Evolutionary conservation across 2,329 filamentous ascomycete genomes (phyloP).

Genomic region (Ambrosiella cleistominuta): DNA sequence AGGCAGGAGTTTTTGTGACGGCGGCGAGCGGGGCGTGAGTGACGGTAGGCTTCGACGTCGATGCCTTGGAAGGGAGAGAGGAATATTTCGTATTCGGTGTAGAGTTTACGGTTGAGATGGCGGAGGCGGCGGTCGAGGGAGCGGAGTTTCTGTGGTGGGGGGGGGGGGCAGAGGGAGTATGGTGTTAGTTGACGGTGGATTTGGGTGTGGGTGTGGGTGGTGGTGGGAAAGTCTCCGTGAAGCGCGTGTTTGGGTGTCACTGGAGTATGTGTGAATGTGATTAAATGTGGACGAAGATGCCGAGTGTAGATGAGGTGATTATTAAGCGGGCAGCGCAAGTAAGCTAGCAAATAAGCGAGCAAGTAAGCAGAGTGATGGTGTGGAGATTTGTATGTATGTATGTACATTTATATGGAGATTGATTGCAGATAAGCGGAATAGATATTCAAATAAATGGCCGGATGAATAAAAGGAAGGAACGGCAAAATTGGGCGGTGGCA

Average conservation of each 20-base stretch:
- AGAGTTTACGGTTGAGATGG: conserved; percentile 6
- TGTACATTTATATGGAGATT: too few species aligned
- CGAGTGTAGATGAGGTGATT: background rate
- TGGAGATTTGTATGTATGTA: too few species aligned
- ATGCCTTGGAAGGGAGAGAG: background rate
- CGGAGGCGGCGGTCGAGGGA: background rate
- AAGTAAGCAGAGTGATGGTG: too few species aligned
- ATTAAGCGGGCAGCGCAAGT: background rate
- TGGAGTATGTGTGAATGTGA: too few species aligned
- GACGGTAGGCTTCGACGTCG: conserved; percentile 1
- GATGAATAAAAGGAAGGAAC: too few species aligned
- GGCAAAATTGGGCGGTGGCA: too few species aligned
- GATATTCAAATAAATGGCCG: too few species aligned
- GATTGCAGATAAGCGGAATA: too few species aligned
- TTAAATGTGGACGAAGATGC: background rate
- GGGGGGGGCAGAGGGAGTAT: background rate
- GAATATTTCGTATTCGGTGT: conserved; percentile 8
- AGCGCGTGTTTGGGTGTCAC: too few species aligned
- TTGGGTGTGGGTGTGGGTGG: background rate
- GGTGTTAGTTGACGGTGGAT: background rate
- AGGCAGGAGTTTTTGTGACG: background rate
- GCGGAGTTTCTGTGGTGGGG: background rate
- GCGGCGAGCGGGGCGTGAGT: background rate
- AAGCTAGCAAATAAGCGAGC: too few species aligned
- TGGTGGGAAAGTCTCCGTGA: background rate